Base-by-base conservation (phyloP, 208 protist genomes). In the Wallacemonas sp. region DNA sequence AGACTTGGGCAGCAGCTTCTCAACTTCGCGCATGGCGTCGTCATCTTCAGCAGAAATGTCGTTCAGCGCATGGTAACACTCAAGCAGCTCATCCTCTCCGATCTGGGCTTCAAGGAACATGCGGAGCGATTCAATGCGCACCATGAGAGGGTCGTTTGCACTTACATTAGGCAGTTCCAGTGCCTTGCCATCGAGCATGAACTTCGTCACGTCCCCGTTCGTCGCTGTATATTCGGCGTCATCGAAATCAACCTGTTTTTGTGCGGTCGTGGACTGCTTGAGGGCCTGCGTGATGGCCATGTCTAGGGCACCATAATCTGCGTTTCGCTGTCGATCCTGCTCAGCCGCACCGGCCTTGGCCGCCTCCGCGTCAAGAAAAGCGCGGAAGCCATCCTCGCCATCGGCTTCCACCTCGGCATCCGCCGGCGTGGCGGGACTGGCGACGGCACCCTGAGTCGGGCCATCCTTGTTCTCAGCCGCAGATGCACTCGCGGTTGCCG, bases 51-150 rank as follows among this genome's bases (percentile, higher is more conserved):
- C 72, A n/a, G 78, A 77, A 36, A 93, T 81, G 70, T 82, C 83
- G 72, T 90, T 91, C 79, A 96, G 80, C 36, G 75, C 81, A 15
- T 76, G 66, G 65, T 97, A 97, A 41, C 80, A 87, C 15, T 41
- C 39, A 1, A 96, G 59, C 2, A 97, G 75, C 15, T 59, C 41
- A 1, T 84, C 73, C 8, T 96, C 94, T 14, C 94, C 91, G 45
- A 97, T 75, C 47, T 84, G 56, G 2, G 82, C 64, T 62, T 95
- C 90, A 17, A 97, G 70, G 65, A 91, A 96, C 28, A 95, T 78
- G 46, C 94, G 86, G 14, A 97, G 80, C 9, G 80, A 82, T 78
- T 97, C 94, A 60, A 97, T 97, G 47, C 94, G 82, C 53, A 90
- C 81, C 84, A 94, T 92, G 9, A 97, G 75, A 24, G 90, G 86